These are phyloP conservation scores for Silene noctiflora DNA, from an alignment of 179 eudicot genomes.

Conservation along the genomic window DNA sequence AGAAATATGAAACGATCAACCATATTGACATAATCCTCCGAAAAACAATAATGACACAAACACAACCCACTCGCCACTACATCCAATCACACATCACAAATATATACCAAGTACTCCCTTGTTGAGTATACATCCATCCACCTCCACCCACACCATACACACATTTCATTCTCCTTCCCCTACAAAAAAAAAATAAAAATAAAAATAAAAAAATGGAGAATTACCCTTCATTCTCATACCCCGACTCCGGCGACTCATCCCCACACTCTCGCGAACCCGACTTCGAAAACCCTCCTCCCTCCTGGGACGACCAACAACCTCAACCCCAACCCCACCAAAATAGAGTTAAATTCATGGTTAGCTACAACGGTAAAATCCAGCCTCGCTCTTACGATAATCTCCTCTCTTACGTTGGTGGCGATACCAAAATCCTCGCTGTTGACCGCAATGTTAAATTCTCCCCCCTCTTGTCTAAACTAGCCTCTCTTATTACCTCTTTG, in stretches of 20 bases:
- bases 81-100: not conserved
- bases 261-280: constrained; percentile 48
- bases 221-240: constrained; percentile 40
- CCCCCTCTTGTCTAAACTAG: constrained; percentile 44
- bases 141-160: not conserved
- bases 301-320: constrained; percentile 24
- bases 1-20: too few species aligned
- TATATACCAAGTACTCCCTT: not conserved
- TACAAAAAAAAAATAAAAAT: too few species aligned
- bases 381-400: constrained; percentile 47
- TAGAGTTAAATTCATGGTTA: constrained; percentile 36
- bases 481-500: constrained; percentile 21
- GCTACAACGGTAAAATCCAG: constrained; percentile 48
- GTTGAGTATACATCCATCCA: too few species aligned
- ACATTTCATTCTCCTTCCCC: not conserved
- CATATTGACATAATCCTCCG: too few species aligned
- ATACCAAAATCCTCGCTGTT: constrained; percentile 56
- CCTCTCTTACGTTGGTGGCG: constrained; percentile 63
- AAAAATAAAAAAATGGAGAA: constrained; percentile 68
- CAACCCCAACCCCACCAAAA: constrained; percentile 17
- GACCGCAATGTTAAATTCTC: constrained; percentile 49
- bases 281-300: constrained; percentile 44
- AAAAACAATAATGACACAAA: too few species aligned
- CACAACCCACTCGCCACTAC: too few species aligned
- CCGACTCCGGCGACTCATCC: constrained; percentile 40